phyloP scores from a whole-genome alignment of 192 early-diverging fungal genomes.

The Backusella australiensis region DNA sequence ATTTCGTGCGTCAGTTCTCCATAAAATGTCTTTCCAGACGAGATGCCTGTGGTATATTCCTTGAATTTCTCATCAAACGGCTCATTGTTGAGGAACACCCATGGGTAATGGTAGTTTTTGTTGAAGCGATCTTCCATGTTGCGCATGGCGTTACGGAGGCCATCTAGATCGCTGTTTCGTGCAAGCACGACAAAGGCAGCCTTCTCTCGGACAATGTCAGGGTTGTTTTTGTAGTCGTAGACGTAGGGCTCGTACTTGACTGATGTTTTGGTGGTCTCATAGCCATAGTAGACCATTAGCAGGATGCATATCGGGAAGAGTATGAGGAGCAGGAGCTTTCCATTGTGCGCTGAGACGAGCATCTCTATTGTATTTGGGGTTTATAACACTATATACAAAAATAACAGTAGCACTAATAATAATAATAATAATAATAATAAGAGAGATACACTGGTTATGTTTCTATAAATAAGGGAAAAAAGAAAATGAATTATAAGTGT shows the following conservation, averaged over 20 bases:
- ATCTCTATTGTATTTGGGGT: background rate
- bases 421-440: background rate
- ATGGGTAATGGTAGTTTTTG: constrained; percentile 73
- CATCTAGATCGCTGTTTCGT: constrained; percentile 65
- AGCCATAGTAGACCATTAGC: background rate
- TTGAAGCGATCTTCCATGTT: constrained; percentile 83
- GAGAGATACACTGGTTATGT: too few relatives aligned
- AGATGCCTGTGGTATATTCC: constrained; percentile 45
- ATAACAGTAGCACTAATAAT: background rate
- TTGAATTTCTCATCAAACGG: constrained; percentile 71
- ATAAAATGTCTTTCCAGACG: constrained; percentile 55
- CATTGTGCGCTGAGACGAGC: background rate
- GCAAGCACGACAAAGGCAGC: constrained; percentile 76
- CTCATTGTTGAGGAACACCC: constrained; percentile 83
- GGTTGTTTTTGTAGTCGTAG: background rate
- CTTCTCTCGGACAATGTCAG: constrained; percentile 32
- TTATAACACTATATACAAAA: background rate
- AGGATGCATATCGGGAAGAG: constrained; percentile 6
- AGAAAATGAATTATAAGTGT: background rate
- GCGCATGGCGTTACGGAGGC: constrained; percentile 50
- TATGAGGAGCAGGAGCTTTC: background rate
- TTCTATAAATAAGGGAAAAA: background rate
- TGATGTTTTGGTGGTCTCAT: background rate
- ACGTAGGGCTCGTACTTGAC: background rate
- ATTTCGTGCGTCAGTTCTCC: constrained; percentile 46